phyloP scores from a whole-genome alignment of 352 stramenopile species.

The Aphanomyces invadans region DNA sequence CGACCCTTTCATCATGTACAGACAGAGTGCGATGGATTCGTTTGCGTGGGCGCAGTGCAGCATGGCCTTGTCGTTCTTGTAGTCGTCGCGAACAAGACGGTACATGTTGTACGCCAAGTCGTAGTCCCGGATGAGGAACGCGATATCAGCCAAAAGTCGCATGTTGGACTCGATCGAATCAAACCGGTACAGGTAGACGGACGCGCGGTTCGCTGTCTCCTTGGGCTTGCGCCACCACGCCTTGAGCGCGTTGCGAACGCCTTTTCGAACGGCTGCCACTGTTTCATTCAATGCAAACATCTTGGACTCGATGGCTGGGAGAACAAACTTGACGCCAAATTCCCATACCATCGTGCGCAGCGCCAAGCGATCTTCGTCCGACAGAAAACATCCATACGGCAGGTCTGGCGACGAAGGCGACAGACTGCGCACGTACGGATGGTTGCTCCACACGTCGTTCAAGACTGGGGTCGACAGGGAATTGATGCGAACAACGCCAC shows the following conservation, averaged over 20 bases:
- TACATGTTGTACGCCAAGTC: slow-evolving; percentile 87
- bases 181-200: slow-evolving; percentile 42
- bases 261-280: slow-evolving; percentile 86
- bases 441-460: slow-evolving; percentile 40
- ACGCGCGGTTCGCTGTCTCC: slow-evolving; percentile 38
- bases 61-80: slow-evolving; percentile 82
- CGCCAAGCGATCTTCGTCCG: slow-evolving; percentile 53
- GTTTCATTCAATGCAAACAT: slow-evolving; percentile 83
- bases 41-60: slow-evolving; percentile 77
- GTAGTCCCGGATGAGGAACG: slow-evolving; percentile 86
- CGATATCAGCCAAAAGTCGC: slow-evolving; percentile 79
- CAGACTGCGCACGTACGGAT: slow-evolving; percentile 48
- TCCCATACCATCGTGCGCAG: slow-evolving; percentile 66
- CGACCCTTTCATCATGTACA: slow-evolving; percentile 68
- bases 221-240: slow-evolving; percentile 87
- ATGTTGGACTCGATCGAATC: slow-evolving; percentile 88
- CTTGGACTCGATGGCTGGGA: slow-evolving; percentile 72
- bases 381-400: slow-evolving; percentile 34
- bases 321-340: slow-evolving; percentile 66
- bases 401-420: not conserved
- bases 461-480: slow-evolving; percentile 33
- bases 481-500: slow-evolving; percentile 60
- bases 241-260: slow-evolving; percentile 89
- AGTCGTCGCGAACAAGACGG: slow-evolving; percentile 84
- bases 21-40: slow-evolving; percentile 82